Evolutionary conservation across 176 grass and related monocot species (phyloP).

Genomic region (Bromus sterilis): DNA sequence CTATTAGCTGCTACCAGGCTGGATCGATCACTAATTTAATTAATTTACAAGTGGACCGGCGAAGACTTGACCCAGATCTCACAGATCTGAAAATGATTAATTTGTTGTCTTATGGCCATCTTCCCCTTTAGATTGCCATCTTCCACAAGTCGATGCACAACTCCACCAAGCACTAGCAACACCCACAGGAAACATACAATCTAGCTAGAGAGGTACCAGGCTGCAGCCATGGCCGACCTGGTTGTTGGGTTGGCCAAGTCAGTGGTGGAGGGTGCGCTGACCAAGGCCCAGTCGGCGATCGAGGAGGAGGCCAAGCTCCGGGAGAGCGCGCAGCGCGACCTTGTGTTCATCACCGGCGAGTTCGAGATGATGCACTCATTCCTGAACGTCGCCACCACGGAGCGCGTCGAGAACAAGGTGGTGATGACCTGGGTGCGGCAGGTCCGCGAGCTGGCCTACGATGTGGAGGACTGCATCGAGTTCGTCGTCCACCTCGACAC

Average conservation of each 20-base stretch:
- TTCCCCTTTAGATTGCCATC: background rate
- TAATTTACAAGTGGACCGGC: no score
- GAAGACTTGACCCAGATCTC: no score
- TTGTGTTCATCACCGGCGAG: conserved; percentile 6
- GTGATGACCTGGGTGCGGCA: conserved; percentile 13
- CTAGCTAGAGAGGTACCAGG: background rate
- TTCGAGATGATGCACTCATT: conserved; percentile 29
- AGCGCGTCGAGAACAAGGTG: background rate
- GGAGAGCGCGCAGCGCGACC: background rate
- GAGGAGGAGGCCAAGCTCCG: background rate
- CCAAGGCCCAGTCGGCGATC: background rate
- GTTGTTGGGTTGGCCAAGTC: conserved; percentile 12
- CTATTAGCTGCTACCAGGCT: background rate
- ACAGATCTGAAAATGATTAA: no score
- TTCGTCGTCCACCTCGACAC: background rate
- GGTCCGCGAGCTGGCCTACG: conserved; percentile 3
- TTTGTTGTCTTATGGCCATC: no score
- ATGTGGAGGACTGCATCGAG: conserved; percentile 27
- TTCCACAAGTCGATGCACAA: background rate
- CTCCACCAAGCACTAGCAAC: background rate
- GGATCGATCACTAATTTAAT: background rate
- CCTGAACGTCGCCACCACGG: background rate
- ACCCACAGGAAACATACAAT: background rate
- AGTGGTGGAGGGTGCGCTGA: background rate
- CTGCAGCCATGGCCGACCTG: conserved; percentile 8